Conservation (phyloP, 2,329 filamentous ascomycete genomes). For the Rasamsonia emersonii region DNA sequence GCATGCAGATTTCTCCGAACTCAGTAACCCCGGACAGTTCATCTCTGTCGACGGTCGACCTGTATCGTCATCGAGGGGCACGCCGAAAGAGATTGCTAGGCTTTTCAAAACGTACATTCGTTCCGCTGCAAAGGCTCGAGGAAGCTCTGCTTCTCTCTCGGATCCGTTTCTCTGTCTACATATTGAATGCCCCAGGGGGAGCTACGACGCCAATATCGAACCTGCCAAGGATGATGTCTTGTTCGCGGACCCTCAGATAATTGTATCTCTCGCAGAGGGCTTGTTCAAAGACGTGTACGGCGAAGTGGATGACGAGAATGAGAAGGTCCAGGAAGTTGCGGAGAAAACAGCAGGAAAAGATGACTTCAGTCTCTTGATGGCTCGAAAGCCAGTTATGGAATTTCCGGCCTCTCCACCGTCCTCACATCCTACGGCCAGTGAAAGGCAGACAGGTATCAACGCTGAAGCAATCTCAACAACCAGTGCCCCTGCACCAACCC, state of each 20-base stretch:
- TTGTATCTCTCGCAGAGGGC: slow-evolving; percentile 37
- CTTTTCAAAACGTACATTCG: slow-evolving; percentile 44
- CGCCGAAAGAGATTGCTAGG: slow-evolving; percentile 45
- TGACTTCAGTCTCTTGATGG: slow-evolving; percentile 15
- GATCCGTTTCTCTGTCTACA: slow-evolving; percentile 51
- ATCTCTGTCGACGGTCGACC: slow-evolving; percentile 51
- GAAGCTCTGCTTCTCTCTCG: slow-evolving; percentile 22
- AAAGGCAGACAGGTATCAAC: no score
- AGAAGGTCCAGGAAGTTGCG: slow-evolving; percentile 2
- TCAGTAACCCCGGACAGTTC: slow-evolving; percentile 37
- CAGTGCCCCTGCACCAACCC: neutral
- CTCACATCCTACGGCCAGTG: no score
- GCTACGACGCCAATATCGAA: slow-evolving; percentile 56
- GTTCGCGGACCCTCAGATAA: slow-evolving; percentile 40
- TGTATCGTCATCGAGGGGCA: slow-evolving; percentile 41
- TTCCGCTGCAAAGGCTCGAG: slow-evolving; percentile 17
- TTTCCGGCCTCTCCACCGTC: slow-evolving; percentile 3
- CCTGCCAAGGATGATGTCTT: slow-evolving; percentile 56
- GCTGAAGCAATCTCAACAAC: neutral
- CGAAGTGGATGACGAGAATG: slow-evolving; percentile 9
- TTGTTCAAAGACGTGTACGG: slow-evolving; percentile 38
- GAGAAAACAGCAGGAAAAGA: slow-evolving; percentile 2
- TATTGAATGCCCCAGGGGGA: slow-evolving; percentile 44
- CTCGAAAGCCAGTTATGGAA: slow-evolving; percentile 10
- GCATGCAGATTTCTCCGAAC: slow-evolving; percentile 25